These are phyloP conservation scores for Mortierella sp. DNA, from an alignment of 371 early-diverging fungal genomes.

Conservation along the genomic window DNA sequence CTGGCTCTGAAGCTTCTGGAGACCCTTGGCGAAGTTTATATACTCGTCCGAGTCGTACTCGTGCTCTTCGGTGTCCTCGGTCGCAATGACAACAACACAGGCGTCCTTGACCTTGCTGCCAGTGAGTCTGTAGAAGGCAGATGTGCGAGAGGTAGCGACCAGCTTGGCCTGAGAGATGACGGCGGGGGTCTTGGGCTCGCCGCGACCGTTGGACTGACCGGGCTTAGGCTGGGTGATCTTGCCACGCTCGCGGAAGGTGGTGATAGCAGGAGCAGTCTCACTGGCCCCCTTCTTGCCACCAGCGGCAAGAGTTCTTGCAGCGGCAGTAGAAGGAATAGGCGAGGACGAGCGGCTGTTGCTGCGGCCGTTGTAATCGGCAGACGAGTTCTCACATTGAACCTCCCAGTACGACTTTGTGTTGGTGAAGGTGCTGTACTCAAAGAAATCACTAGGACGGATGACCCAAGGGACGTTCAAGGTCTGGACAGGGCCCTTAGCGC, in stretches of 20 bases:
- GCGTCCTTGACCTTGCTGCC: constrained; percentile 29
- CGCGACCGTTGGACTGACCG: constrained; percentile 36
- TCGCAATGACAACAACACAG: constrained; percentile 56
- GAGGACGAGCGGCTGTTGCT: constrained; percentile 10
- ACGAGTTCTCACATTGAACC: constrained; percentile 37
- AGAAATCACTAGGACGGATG: constrained; percentile 32
- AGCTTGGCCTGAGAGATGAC: constrained; percentile 40
- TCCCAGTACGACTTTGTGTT: constrained; percentile 51
- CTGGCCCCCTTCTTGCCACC: neutral
- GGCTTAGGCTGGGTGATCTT: constrained; percentile 28
- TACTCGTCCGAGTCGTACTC: constrained; percentile 44
- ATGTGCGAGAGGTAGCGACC: constrained; percentile 33
- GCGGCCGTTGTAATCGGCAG: constrained; percentile 29
- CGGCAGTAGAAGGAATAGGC: neutral
- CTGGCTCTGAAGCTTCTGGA: constrained; percentile 34
- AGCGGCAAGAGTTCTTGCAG: neutral
- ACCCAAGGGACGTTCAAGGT: constrained; percentile 53
- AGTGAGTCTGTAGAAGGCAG: constrained; percentile 43
- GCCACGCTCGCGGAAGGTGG: constrained; percentile 51
- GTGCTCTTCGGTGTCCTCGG: constrained; percentile 45
- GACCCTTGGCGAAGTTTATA: constrained; percentile 44
- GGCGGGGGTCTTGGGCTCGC: constrained; percentile 12
- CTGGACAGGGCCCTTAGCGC: constrained; percentile 22
- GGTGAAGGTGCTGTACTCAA: constrained; percentile 37
- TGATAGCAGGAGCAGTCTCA: constrained; percentile 37